Evolutionary conservation across 331 rosid species (phyloP).

Genomic region (Acacia concinna): DNA sequence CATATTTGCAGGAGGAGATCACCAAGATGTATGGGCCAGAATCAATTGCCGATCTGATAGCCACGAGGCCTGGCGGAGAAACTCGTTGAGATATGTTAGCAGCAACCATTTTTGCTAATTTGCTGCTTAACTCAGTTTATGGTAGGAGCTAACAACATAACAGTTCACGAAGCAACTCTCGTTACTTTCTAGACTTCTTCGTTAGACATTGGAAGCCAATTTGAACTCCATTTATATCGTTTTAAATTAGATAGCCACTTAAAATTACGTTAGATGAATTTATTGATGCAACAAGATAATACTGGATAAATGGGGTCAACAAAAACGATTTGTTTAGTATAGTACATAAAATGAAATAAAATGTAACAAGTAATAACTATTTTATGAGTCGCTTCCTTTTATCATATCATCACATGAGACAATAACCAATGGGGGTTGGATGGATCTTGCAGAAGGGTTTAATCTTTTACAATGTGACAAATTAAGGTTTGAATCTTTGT

Average conservation of each 20-base stretch:
- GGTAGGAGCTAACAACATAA: slow-evolving; percentile 13
- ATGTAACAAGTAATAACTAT: no score
- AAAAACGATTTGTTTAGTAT: background rate
- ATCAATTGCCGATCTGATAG: slow-evolving; percentile 48
- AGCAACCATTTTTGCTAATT: background rate
- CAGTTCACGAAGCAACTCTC: slow-evolving; percentile 23
- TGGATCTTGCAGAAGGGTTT: no score
- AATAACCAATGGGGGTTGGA: no score
- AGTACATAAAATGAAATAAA: no score
- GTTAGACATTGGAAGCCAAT: background rate
- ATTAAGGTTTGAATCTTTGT: no score
- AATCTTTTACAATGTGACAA: no score
- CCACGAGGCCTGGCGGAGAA: slow-evolving; percentile 23
- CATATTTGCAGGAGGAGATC: slow-evolving; percentile 47
- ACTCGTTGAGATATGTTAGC: background rate
- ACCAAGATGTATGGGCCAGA: slow-evolving; percentile 43
- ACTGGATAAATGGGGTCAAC: background rate
- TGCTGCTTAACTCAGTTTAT: background rate
- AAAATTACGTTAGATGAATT: background rate
- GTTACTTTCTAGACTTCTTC: background rate
- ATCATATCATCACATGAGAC: no score
- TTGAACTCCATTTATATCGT: background rate
- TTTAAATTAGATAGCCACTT: background rate
- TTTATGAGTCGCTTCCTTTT: no score
- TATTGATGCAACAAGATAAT: background rate